Evolutionary conservation across 192 early-diverging fungal species (phyloP), one percentile per base, ranked within the genome.

Genomic region (Mortierella antarctica): DNA sequence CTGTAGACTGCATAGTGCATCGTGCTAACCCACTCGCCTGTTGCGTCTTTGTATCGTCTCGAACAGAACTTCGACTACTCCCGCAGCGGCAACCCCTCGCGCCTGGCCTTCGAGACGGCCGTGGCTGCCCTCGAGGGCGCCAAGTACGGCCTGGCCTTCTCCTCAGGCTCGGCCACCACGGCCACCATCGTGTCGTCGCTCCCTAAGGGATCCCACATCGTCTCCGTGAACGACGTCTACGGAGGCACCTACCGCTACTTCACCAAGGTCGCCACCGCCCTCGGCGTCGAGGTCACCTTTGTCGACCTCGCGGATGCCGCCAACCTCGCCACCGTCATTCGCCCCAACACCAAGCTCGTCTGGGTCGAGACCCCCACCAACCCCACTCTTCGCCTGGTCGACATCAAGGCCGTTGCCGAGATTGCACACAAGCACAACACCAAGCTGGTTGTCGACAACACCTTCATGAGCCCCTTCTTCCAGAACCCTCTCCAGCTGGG

Each of bases 331-430:
- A 71, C 78, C 46, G 85, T 74, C 48, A 86, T 96, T 59, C 86
- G 89, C 72, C 85, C 85, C 48, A 93, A 95, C 85, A 95, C 95
- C 23, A 89, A 90, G 85, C 81, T 96, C 57, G 87, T 96, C 54
- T 96, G 94, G 94, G 82, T 95, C 73, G 93, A 96, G 83, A 93
- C 96, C 55, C 93, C 94, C 52, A 94, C 95, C 75, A 96, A 96
- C 83, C 94, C 95, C 62, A 96, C 94, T 9, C 85, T 96, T 55
- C 89, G 92, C 12, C 74, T 96, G 46, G 91, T 95, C 23, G 95
- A 96, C 70, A 95, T 96, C 71, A 82, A 83, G 14, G 91, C 90
- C 7, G 86, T 94, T 15, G 88, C 91, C 23, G 83, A 86, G 45
- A 77, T 86, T 57, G 88, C 91, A 12, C 91, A 94, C 71, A 83